Evolutionary conservation across 352 stramenopile species (phyloP), one percentile per base, ranked within the genome.

Genomic region (Phytophthora melonis): DNA sequence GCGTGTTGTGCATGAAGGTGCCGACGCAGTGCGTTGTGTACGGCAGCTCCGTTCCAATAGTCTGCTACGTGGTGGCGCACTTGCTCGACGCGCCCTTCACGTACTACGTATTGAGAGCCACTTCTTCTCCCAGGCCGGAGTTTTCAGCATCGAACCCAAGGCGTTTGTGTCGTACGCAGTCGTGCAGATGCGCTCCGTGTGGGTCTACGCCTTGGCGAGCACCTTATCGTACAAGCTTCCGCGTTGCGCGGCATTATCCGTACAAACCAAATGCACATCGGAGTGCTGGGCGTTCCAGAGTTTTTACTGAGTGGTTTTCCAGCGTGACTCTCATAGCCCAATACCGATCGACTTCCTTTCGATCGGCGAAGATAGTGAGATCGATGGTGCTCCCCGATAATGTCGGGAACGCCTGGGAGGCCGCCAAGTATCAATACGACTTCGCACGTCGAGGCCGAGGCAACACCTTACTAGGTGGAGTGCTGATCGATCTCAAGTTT

Each of bases 21-120:
- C 81, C 84, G 3, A 84, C 68, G 16, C 82, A 91, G 55, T 84
- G 78, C 30, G 68, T 91, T 6, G 70, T 89, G 18, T 89, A 84
- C 45, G 82, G 82, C 10, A 84, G 77, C 36, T 58, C 66, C 0
- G 74, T 90, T 14, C 84, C 84, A 1, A 71, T 89, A 1, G 8
- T 57, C 0, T 81, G 75, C 60, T 92, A 89, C 66, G 60, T 78
- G 2, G 9, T 84, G 0, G 82, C 82, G 1, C 82, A 92, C 39
- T 19, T 78, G 9, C 70, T 88, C 21, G 84, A 92, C 58, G 75
- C 79, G 8, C 61, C 77, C 3, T 67, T 82, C 4, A 75, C 77
- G 0, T 88, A 89, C 63, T 56, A 77, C n/a, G 36, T 83, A 0
- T 36, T 83, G 0, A 78, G 21, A 58, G 59, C 1, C 62, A 78